Base-by-base conservation (phyloP, 208 protist species). In the Acanthamoeba lenticulata region DNA sequence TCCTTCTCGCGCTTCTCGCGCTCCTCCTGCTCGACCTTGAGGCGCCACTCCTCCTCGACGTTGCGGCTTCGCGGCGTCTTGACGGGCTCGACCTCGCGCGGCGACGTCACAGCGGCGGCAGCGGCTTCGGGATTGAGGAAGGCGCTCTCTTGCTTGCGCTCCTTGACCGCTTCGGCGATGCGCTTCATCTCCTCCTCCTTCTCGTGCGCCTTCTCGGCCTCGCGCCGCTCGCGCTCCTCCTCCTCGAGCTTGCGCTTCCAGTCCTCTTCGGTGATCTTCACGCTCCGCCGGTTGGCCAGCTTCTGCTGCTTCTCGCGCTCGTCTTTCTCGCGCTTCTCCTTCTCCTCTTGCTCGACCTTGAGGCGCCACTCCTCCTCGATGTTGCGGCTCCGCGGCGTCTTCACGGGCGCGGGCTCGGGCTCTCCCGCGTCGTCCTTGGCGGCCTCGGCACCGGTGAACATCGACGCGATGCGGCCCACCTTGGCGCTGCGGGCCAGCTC, bases 381-480 rank as follows among this genome's bases (percentile, higher is more conserved):
- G 45, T 90, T 90, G 32, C 13, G 6, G 13, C 24, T 38, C 11
- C 62, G 60, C 29, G 67, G 67, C 9, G 67, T 45, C 15, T 32
- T 44, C 11, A 42, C 67, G 9, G 7, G 36, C 9, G 52, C 52
- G 15, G 44, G 38, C 27, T 44, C 72, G 2, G 29, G 34, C 17
- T 17, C 36, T 9, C 24, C 9, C 9, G 11, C 40, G n/a, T 7
- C 0, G 13, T 42, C 72, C 24, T 7, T 9, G 15, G 24, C 27
- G 38, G 44, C 49, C 38, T 32, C 72, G 15, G 44, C 72, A n/a
- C 72, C 72, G 19, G 72, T 83, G 72, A 83, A 83, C 72, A 83
- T 83, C 21, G 72, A 83, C 38, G 72, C 72, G 72, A 83, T 83
- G 72, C 72, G 72, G 24, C 72, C 72, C 38, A 83, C 72, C 72